phyloP scores from a whole-genome alignment of 1,284 basidiomycete genomes.

The Apiotrichum brassicae region DNA sequence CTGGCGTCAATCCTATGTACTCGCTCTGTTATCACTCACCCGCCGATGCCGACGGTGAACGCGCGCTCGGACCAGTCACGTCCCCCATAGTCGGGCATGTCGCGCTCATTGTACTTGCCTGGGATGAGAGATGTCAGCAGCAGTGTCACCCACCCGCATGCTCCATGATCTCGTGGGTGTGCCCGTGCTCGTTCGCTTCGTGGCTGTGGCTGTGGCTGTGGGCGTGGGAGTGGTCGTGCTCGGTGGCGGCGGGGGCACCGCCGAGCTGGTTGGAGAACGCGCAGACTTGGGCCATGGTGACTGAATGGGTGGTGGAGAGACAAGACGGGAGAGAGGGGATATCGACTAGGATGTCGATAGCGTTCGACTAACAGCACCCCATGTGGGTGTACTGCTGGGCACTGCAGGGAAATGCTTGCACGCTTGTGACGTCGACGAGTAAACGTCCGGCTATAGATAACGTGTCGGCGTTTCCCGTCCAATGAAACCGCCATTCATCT shows the following conservation, averaged over 20 bases:
- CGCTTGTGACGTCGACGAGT: no score
- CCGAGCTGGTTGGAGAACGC: slow-evolving; percentile 42
- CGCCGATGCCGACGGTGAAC: slow-evolving; percentile 95
- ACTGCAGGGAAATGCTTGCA: no score
- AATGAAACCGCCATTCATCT: no score
- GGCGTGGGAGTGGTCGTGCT: slow-evolving; percentile 82
- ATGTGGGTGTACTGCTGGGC: no score
- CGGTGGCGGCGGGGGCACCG: slow-evolving; percentile 42
- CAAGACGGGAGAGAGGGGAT: background rate
- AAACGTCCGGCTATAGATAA: no score
- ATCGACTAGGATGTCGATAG: no score
- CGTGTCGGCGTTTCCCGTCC: no score
- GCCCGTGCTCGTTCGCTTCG: slow-evolving; percentile 62
- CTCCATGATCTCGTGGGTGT: slow-evolving; percentile 84
- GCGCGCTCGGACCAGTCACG: slow-evolving; percentile 88
- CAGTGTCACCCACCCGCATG: slow-evolving; percentile 59
- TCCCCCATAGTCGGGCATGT: slow-evolving; percentile 77
- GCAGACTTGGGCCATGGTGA: slow-evolving; percentile 29
- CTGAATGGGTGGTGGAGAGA: background rate
- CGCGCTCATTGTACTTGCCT: slow-evolving; percentile 89
- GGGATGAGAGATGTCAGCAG: no score
- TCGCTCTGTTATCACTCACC: slow-evolving; percentile 53
- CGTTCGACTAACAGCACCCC: no score
- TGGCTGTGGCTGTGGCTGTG: slow-evolving; percentile 35
- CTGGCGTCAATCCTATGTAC: slow-evolving; percentile 48